Evolutionary conservation across 83 land plant genomes (phyloP).

Genomic region (Picea mariana): DNA sequence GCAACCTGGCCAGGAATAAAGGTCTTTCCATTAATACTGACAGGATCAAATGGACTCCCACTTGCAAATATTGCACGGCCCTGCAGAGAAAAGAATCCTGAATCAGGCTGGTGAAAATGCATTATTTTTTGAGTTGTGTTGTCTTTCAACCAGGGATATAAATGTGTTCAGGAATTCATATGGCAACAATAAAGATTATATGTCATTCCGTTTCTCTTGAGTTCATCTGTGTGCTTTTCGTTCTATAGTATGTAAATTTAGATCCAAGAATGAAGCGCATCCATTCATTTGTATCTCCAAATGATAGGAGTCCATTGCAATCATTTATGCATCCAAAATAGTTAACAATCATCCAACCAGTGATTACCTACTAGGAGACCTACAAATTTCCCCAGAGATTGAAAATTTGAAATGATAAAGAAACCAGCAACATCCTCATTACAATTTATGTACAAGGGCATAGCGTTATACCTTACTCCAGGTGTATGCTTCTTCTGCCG

Average conservation of each 20-base stretch:
- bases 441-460: not conserved
- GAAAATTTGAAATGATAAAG: not conserved
- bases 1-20: constrained; percentile 46
- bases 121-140: not conserved
- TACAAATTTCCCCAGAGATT: not conserved
- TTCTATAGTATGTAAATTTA: not conserved
- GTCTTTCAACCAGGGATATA: not conserved
- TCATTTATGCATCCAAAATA: not conserved
- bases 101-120: not conserved
- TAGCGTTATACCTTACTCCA: constrained; percentile 47
- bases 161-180: not conserved
- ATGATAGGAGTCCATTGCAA: not conserved
- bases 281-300: not conserved
- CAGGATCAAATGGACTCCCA: constrained; percentile 59
- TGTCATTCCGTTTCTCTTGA: not conserved
- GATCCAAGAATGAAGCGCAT: not conserved
- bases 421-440: not conserved
- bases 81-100: constrained; percentile 19
- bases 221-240: not conserved
- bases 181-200: not conserved
- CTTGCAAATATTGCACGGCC: constrained; percentile 51
- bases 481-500: constrained; percentile 53
- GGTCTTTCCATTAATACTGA: constrained; percentile 35
- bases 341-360: not conserved
- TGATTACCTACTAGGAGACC: not conserved